phyloP scores from a whole-genome alignment of 495 filamentous ascomycete species.

The Penicillium angulare region DNA sequence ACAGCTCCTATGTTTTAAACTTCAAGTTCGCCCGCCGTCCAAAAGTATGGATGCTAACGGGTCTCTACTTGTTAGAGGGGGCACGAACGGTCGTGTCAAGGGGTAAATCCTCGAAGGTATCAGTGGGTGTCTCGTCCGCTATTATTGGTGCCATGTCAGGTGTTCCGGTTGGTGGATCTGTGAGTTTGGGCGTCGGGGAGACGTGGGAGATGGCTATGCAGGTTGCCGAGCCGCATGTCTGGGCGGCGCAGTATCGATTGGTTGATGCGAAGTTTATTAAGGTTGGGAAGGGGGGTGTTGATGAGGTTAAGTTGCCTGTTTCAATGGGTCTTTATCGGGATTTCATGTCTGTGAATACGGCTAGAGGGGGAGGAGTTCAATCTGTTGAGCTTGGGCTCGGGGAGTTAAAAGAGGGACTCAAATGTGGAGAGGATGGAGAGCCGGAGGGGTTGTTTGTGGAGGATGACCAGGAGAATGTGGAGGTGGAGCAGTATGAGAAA shows the following conservation, averaged over 20 bases:
- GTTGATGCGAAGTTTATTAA: conserved; percentile 23
- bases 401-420: neutral
- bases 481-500: conserved; percentile 25
- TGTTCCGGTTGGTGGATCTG: conserved; percentile 23
- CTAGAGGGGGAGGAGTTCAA: neutral
- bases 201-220: conserved; percentile 26
- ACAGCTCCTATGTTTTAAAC: conserved; percentile 21
- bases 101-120: conserved; percentile 12
- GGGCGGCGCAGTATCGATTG: conserved; percentile 28
- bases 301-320: conserved; percentile 13
- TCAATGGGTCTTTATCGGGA: conserved; percentile 26
- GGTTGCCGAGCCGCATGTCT: conserved; percentile 27
- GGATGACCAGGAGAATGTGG: conserved; percentile 13
- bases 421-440: neutral
- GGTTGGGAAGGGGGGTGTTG: conserved; percentile 7
- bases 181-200: conserved; percentile 18
- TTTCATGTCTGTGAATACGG: conserved; percentile 21
- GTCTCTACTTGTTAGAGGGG: conserved; percentile 21
- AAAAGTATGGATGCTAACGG: conserved; percentile 26
- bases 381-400: conserved; percentile 15
- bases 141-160: conserved; percentile 21
- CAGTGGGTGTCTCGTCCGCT: conserved; percentile 19
- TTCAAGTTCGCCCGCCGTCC: conserved; percentile 28
- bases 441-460: neutral
- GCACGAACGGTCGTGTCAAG: conserved; percentile 17